Evolutionary conservation across 768 basidiomycete species (phyloP), one percentile per base, ranked within the genome.

Genomic region (Mycena vulgaris): DNA sequence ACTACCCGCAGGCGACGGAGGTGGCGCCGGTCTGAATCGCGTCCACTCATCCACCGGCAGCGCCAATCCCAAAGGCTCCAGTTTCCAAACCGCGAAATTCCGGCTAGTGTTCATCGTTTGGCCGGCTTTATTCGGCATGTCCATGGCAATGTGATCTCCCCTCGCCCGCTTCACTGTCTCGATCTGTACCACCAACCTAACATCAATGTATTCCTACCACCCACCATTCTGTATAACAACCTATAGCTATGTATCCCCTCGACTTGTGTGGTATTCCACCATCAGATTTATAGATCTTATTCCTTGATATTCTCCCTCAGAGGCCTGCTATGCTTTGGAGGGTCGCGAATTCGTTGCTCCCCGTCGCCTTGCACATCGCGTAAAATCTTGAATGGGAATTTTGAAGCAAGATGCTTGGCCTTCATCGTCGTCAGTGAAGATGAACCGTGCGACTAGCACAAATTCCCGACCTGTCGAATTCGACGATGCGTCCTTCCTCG

Each of bases 331-430:
- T 83, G 75, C 85, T 90, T 75, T 87, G 92, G 51, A 95, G 83
- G 62, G 87, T 84, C 14, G 87, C 82, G 76, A 93, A 93, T 77
- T 94, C 92, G 27, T 86, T 84, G 70, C 83, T 89, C 19, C 94
- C 93, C 1, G 92, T 90, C 16, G 92, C 92, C 78, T 89, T 91
- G 79, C 92, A 94, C 21, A 95, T 79, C 0, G 83, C 80, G 68
- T 92, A 83, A 80, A 64, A 93, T 66, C 84, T 88, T 28, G 92
- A 92, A 11, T 79, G 76, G 5, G 87, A 72, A 69, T 94, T 79
- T 30, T 17, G 11, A 21, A n/a, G n/a, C n/a, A 30, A 80, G 2
- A n/a, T 49, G 28, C 14, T 58, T 19, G 65, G 65, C 16, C 57
- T 59, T 39, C 33, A 2, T 9, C 1, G 28, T 21, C 27, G 11